Evolutionary conservation across 2,329 filamentous ascomycete genomes (phyloP), one percentile per base, ranked within the genome.

Genomic region (Colletotrichum karsti): DNA sequence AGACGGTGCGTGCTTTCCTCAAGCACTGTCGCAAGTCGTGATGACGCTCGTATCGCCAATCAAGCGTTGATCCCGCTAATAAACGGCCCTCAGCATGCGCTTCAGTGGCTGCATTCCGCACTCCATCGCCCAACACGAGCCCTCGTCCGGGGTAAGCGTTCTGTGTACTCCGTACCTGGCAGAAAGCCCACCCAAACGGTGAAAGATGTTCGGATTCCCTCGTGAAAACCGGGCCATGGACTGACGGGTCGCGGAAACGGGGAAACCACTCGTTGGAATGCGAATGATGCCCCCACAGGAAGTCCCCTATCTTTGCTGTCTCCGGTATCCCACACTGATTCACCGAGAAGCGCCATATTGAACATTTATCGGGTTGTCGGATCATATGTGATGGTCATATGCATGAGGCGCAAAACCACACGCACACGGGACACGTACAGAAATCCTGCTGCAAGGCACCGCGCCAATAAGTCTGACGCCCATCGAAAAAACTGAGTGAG

Each of bases 81-180:
- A 42, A 30, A 18, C 60, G 54, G 15, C 55, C 46, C 51, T 35
- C 51, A 57, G 42, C 57, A 57, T 46, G 60, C 46, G 46, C 39
- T 59, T 54, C 37, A 67, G 64, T 58, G 65, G 53, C 65, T 68
- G 60, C 65, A 68, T 63, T 63, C 50, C 26, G 7, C 7, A n/a
- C 37, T 46, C 64, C 60, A 48, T 64, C 39, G 48, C 39, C 33
- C 44, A 65, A 68, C 60, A 68, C 65, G 65, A 68, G 46, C 65
- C 54, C 46, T 59, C 60, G 39, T 68, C 60, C n/a, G 60, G 60
- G 60, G 65, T 53, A 54, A 41, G 37, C 50, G n/a, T 22, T 15
- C 37, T 15, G 48, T 18, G 39, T 63, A 9, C 63, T 50, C 63
- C 24, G 39, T 63, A 9, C 63, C 58, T 67, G 58, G 28, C 58